A percentile compares a stretch with the other conserved stretches of the same genome.
phyloP scores from a whole-genome alignment of 2,329 filamentous ascomycete species.

The Apiospora kogelbergensis region DNA sequence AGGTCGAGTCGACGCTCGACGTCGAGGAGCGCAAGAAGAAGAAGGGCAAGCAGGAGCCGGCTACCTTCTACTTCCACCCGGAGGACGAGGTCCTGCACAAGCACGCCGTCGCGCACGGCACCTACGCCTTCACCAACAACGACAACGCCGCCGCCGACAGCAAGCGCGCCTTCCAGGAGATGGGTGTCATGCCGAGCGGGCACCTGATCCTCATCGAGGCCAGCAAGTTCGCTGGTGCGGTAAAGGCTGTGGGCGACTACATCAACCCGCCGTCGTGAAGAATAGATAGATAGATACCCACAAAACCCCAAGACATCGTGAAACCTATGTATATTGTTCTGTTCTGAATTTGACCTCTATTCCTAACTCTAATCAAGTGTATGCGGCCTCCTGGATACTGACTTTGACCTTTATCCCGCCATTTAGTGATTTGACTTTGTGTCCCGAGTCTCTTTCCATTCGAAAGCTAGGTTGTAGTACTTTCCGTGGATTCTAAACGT shows the following conservation, averaged over 20 bases:
- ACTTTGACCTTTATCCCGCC: no score
- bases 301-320: conserved; percentile 10
- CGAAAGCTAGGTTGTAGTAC: background rate
- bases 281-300: conserved; percentile 15
- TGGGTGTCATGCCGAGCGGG: conserved; percentile 82
- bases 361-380: no score
- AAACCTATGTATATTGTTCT: background rate
- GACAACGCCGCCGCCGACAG: conserved; percentile 83
- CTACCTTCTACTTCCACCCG: conserved; percentile 88
- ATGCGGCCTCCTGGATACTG: background rate
- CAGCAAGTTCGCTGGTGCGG: conserved; percentile 70
- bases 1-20: conserved; percentile 80
- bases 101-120: conserved; percentile 68
- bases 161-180: conserved; percentile 91
- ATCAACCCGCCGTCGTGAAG: conserved; percentile 51
- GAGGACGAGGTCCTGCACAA: conserved; percentile 89
- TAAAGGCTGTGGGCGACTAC: conserved; percentile 75
- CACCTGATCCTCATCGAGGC: conserved; percentile 86
- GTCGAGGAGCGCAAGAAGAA: conserved; percentile 66
- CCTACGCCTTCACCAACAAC: conserved; percentile 77
- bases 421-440: no score
- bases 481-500: conserved; percentile 27
- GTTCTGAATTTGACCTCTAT: background rate
- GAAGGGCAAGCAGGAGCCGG: conserved; percentile 62
- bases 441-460: background rate